Base-by-base conservation (phyloP, 2,329 filamentous ascomycete species). In the Leptographium radiaticola region DNA sequence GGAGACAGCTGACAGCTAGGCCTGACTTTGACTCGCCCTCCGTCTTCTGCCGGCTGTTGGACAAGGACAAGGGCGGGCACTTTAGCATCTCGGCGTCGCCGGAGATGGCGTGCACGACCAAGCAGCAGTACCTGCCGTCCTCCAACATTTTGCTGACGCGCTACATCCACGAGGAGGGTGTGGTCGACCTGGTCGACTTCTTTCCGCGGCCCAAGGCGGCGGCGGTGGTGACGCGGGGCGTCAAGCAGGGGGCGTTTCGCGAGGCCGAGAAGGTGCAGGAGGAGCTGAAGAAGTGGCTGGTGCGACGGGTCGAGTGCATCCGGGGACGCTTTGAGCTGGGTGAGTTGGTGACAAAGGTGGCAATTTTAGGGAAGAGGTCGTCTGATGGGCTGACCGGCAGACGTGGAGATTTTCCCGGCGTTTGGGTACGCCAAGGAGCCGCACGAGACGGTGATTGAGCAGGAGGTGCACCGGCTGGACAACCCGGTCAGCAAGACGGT, bases 1-100 rank as follows among this genome's bases (percentile, higher is more conserved):
- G 13, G 43, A 25, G 42, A 44, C 7, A 44, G 25, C 7, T 25
- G 42, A 12, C 18, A 44, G 36, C 9, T 42, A 84, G 80, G 86
- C 86, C 85, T 4, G 80, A 87, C 59, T 89, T 89, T 63, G 86
- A 89, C 66, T 88, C 85, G 7, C 85, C 86, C 0, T 83, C 83
- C 0, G 69, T 89, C 50, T 89, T 89, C 65, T 87, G 84, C 62
- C 79, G 85, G 43, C 73, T 89, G 16, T 68, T 89, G 3, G 86
- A 89, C 67, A 84, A 86, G 62, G 71, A 85, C 60, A 87, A 84
- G 63, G 86, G 86, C 30, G 86, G 86, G 0, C 79, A 84, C 65
- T 89, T 87, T 66, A 81, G 75, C 59, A 84, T 89, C 59, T 67
- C 75, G n/a, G 76, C 80, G 25, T 73, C 75, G 2, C 59, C 68